Conservation (phyloP, 345 rosid genomes). For the Citrus maxima region DNA sequence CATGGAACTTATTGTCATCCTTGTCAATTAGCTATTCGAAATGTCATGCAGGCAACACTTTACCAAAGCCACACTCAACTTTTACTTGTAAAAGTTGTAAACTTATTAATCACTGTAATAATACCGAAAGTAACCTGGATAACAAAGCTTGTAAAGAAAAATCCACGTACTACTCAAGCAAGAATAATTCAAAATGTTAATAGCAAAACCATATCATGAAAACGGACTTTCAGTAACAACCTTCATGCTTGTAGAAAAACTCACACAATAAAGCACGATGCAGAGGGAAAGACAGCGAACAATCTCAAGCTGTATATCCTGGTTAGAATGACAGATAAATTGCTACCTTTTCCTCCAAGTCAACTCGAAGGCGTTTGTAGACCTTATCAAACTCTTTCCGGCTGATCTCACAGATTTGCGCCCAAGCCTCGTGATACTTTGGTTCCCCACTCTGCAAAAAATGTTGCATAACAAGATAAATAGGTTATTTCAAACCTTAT, state of each 20-base stretch:
- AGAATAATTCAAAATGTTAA: neutral
- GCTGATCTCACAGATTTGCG: constrained; percentile 72
- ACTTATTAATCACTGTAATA: neutral
- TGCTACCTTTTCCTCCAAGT: constrained; percentile 83
- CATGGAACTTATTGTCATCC: neutral
- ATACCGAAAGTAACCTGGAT: neutral
- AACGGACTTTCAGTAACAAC: neutral
- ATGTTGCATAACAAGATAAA: neutral
- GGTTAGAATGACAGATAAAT: neutral
- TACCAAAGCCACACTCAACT: neutral
- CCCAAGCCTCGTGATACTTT: constrained; percentile 76
- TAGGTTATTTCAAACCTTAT: neutral
- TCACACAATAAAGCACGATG: neutral
- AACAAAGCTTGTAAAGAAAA: neutral
- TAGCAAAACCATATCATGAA: neutral
- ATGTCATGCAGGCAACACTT: neutral
- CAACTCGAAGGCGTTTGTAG: constrained; percentile 72
- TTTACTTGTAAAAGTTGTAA: neutral
- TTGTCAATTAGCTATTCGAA: neutral
- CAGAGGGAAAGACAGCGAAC: neutral
- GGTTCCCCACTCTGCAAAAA: constrained; percentile 74
- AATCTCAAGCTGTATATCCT: neutral
- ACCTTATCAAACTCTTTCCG: constrained; percentile 78
- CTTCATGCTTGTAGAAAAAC: neutral
- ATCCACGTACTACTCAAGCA: neutral